Conservation (phyloP, 257 asterid species). For the Primulina huaijiensis region DNA sequence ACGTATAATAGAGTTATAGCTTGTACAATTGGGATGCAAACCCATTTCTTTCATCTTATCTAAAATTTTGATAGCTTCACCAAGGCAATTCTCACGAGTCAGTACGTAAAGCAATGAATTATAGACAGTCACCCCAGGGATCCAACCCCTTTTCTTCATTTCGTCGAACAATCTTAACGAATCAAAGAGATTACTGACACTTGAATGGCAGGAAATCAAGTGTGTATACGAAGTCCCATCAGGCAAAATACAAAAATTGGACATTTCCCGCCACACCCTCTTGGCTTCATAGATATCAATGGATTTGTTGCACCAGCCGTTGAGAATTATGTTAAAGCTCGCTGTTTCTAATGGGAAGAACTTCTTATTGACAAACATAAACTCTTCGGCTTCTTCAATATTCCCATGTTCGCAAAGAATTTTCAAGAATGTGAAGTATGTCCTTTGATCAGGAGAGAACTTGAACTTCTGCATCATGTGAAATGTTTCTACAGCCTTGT, state of each 20-base stretch:
- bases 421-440: constrained; percentile 56
- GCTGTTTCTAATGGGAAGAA: constrained; percentile 77
- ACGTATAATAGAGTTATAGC: constrained; percentile 60
- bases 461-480: constrained; percentile 73
- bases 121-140: constrained; percentile 63
- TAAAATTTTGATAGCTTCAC: constrained; percentile 63
- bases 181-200: constrained; percentile 63
- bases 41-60: constrained; percentile 67
- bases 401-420: constrained; percentile 78
- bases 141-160: constrained; percentile 83
- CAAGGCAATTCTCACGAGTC: constrained; percentile 64
- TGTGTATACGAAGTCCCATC: constrained; percentile 60
- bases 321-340: constrained; percentile 75
- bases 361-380: constrained; percentile 69
- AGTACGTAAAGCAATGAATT: constrained; percentile 68
- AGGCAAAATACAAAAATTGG: constrained; percentile 75
- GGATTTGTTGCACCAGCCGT: constrained; percentile 77
- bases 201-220: constrained; percentile 81
- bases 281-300: constrained; percentile 73
- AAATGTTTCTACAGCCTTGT: constrained; percentile 74
- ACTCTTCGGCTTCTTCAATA: constrained; percentile 91
- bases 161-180: constrained; percentile 78
- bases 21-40: constrained; percentile 42
- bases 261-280: constrained; percentile 94
- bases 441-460: constrained; percentile 61